A percentile compares a stretch with the other conserved stretches of the same genome.
These are phyloP conservation scores for Bremia lactucae DNA, from an alignment of 352 stramenopile genomes.

Conservation along the genomic window DNA sequence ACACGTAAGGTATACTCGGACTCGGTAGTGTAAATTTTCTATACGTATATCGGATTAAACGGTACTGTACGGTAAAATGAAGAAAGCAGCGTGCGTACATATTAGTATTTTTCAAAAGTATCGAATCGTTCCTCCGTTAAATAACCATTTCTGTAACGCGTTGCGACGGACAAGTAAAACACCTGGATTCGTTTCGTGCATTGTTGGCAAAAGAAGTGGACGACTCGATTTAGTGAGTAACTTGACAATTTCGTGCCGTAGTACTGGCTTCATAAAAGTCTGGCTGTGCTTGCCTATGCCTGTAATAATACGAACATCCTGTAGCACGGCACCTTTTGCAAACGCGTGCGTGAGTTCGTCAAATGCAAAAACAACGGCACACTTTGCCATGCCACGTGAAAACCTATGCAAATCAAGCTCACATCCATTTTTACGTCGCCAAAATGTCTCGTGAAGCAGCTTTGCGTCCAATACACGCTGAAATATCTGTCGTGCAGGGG, in stretches of 20 bases:
- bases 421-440: conserved; percentile 44
- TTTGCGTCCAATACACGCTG: conserved; percentile 34
- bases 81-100: too few species aligned
- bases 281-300: conserved; percentile 56
- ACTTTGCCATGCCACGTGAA: conserved; percentile 52
- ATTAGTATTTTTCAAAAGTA: too few species aligned
- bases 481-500: conserved; percentile 36
- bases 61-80: too few species aligned
- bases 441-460: conserved; percentile 31
- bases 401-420: conserved; percentile 68
- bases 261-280: conserved; percentile 44
- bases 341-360: conserved; percentile 27
- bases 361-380: conserved; percentile 53
- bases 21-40: too few species aligned
- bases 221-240: conserved; percentile 42
- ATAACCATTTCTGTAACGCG: conserved; percentile 42
- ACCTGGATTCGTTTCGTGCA: conserved; percentile 46
- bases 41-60: too few species aligned
- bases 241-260: conserved; percentile 38
- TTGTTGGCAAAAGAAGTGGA: conserved; percentile 35
- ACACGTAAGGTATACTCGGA: too few species aligned
- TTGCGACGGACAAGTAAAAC: conserved; percentile 45
- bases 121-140: conserved; percentile 27
- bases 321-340: conserved; percentile 9
- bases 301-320: conserved; percentile 63